Evolutionary conservation across 306 rosid species (phyloP), one percentile per base, ranked within the genome.

Genomic region (Lotus japonicus): DNA sequence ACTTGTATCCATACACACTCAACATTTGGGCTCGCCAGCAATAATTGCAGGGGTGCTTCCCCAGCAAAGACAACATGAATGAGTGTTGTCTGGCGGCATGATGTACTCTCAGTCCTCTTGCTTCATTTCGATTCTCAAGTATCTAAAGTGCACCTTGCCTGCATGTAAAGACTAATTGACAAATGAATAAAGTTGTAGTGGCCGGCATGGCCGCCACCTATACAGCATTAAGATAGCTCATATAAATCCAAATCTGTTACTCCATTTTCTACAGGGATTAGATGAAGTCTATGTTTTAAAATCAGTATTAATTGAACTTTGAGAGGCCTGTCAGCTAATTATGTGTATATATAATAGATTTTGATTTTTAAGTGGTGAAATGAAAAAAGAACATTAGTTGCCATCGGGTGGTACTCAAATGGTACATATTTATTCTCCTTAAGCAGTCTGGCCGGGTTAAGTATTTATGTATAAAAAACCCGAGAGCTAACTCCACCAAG

Each of bases 171-270:
- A 43, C 45, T 66, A 49, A 33, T 41, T 50, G 44, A 78, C 70
- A 71, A 72, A 43, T 58, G 56, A 57, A 78, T 42, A 79, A 72
- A 53, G 61, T 36, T 73, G 52, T 74, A 74, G 58, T 74, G 69
- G 84, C 80, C 70, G 77, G 78, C 63, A 80, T 5, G 41, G 28
- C 26, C 72, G 62, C 77, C 82, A 41, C 70, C 69, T 41, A 71
- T 1, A 45, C 15, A 38, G 9, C 72, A 64, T 75, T 61, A 44
- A 41, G 21, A 42, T 48, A 55, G 13, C 44, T 10, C 56, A 58
- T 52, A 43, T 51, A 64, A 65, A 52, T 58, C 74, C 66, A 58
- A 75, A 59, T 9, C 11, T 21, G 3, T 1, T 1, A 21, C 26
- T n/a, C n/a, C 26, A 21, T 5, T 41, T 35, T 78, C 11, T 50